Evolutionary conservation across 2,329 filamentous ascomycete species (phyloP).

Genomic region (Cytospora paraplurivora): DNA sequence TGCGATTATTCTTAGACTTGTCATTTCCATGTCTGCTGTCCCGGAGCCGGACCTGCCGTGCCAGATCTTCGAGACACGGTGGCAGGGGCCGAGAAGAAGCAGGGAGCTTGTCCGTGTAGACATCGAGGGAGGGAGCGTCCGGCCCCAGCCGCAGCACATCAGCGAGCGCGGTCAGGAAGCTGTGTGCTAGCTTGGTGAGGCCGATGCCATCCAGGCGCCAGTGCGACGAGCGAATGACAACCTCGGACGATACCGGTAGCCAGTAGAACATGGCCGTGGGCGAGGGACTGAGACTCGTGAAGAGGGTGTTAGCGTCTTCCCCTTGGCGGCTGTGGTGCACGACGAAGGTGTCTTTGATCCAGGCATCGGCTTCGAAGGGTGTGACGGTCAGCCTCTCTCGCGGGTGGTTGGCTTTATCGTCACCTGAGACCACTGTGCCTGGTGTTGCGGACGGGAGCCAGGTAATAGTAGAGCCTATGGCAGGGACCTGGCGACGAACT

Average conservation of each 20-base stretch:
- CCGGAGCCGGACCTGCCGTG: not conserved
- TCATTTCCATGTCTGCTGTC: not conserved
- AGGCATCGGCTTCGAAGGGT: constrained; percentile 20
- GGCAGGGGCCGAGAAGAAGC: not conserved
- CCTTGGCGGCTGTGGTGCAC: constrained; percentile 3
- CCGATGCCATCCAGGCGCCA: constrained; percentile 33
- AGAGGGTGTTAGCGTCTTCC: constrained; percentile 26
- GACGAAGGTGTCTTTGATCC: constrained; percentile 26
- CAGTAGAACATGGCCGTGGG: constrained; percentile 31
- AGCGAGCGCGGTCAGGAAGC: constrained; percentile 28
- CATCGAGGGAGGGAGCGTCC: not conserved
- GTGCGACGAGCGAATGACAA: constrained; percentile 30
- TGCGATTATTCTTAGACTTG: not conserved
- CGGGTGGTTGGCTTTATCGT: not conserved
- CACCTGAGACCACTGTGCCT: not conserved
- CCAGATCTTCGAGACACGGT: constrained; percentile 1
- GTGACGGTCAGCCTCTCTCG: constrained; percentile 2
- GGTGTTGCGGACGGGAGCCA: not conserved
- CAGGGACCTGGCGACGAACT: constrained; percentile 27
- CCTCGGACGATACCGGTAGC: constrained; percentile 26
- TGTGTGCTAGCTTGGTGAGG: constrained; percentile 26
- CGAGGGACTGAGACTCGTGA: constrained; percentile 20
- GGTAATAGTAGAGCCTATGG: constrained; percentile 26
- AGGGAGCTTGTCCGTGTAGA: not conserved
- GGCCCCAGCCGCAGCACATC: constrained; percentile 7